Evolutionary conservation across 2,329 filamentous ascomycete genomes (phyloP).

Genomic region (Simplicillium sp.): DNA sequence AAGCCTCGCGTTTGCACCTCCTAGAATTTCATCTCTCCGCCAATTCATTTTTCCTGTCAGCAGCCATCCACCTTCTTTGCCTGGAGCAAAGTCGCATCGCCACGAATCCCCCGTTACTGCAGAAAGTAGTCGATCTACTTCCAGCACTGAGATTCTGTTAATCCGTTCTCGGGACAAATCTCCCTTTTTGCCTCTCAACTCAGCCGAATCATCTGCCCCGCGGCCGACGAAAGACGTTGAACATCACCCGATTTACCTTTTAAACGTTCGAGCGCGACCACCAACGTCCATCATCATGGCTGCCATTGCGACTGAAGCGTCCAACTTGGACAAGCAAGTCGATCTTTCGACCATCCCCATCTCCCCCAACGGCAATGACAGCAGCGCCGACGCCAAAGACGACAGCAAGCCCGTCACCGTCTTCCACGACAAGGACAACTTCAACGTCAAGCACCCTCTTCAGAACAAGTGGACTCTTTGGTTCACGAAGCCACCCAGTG

Average conservation of each 20-base stretch:
- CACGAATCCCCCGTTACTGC: slow-evolving; percentile 6
- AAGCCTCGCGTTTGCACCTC: slow-evolving; percentile 1
- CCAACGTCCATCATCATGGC: slow-evolving; percentile 18
- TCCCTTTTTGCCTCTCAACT: slow-evolving; percentile 5
- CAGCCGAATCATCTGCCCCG: slow-evolving; percentile 9
- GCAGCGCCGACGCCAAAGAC: slow-evolving; percentile 36
- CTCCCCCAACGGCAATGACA: slow-evolving; percentile 49
- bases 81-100: slow-evolving; percentile 27
- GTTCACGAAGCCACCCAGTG: slow-evolving; percentile 97
- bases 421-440: slow-evolving; percentile 97
- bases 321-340: slow-evolving; percentile 44
- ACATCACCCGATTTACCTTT: slow-evolving; percentile 1
- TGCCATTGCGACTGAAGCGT: slow-evolving; percentile 19
- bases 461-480: slow-evolving; percentile 98
- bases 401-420: slow-evolving; percentile 71
- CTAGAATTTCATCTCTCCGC: slow-evolving; percentile 11
- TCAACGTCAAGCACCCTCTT: slow-evolving; percentile 98
- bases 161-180: slow-evolving; percentile 9
- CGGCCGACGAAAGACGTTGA: not conserved
- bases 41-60: slow-evolving; percentile 6
- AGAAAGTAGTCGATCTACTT: slow-evolving; percentile 18
- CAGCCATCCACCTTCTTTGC: slow-evolving; percentile 17
- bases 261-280: not conserved
- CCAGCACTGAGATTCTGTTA: slow-evolving; percentile 3
- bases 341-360: slow-evolving; percentile 61